Evolutionary conservation across 2,329 filamentous ascomycete genomes (phyloP).

Genomic region (Talaromyces atroroseus): DNA sequence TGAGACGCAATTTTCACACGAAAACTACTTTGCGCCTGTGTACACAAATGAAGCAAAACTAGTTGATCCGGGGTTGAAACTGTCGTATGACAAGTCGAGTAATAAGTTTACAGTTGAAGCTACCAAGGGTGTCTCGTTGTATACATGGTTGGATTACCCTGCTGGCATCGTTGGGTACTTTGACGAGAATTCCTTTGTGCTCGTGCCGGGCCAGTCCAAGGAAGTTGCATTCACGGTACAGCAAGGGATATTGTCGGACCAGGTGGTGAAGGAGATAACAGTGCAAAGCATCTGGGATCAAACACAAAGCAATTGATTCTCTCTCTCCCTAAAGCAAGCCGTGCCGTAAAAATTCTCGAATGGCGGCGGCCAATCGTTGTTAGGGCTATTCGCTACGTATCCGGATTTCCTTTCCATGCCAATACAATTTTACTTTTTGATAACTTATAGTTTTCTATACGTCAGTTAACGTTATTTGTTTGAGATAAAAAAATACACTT

Average conservation of each 20-base stretch:
- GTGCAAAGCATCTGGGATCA: constrained; percentile 51
- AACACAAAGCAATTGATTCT: not conserved
- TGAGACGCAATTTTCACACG: constrained; percentile 41
- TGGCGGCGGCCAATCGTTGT: not conserved
- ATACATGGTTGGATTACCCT: constrained; percentile 53
- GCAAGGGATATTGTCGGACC: constrained; percentile 39
- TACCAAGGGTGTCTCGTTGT: constrained; percentile 45
- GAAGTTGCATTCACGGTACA: constrained; percentile 44
- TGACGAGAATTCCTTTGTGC: constrained; percentile 50
- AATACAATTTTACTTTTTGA: not conserved
- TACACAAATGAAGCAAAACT: constrained; percentile 43
- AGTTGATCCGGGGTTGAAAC: constrained; percentile 44
- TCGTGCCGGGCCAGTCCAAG: constrained; percentile 42
- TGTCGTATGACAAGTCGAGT: constrained; percentile 28
- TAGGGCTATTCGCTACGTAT: not conserved
- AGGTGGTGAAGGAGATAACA: constrained; percentile 45
- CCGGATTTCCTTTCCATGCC: not conserved
- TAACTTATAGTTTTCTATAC: not conserved
- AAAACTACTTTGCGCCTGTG: constrained; percentile 47
- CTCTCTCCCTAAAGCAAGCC: not conserved
- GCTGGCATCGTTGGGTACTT: constrained; percentile 47
- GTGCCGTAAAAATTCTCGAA: not conserved
- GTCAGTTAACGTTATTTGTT: not conserved
- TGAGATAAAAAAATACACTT: not conserved
- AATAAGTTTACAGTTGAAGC: constrained; percentile 45